Percentiles rank a stretch among this genome's conserved stretches.
These are phyloP conservation scores for Gossypium trilobum DNA, from an alignment of 441 rosid species.

Conservation along the genomic window DNA sequence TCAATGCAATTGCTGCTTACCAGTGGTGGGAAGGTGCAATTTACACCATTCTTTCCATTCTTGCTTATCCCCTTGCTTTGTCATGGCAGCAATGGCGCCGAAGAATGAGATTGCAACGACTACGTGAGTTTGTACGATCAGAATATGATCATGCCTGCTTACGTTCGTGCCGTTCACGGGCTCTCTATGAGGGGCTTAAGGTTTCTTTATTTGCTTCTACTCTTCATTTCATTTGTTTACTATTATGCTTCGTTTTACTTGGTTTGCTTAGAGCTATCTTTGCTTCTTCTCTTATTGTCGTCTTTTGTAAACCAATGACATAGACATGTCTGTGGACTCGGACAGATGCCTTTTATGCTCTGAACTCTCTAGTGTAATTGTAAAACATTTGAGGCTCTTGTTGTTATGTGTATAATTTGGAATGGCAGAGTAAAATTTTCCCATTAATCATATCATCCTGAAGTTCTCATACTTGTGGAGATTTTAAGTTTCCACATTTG, in stretches of 20 bases:
- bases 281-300: background rate
- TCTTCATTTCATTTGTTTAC: background rate
- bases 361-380: background rate
- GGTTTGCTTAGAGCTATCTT: background rate
- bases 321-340: background rate
- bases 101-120: slow-evolving; percentile 69
- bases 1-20: slow-evolving; percentile 89
- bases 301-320: background rate
- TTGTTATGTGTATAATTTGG: background rate
- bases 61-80: slow-evolving; percentile 91
- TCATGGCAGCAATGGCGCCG: slow-evolving; percentile 99
- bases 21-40: slow-evolving; percentile 99
- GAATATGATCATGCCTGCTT: slow-evolving; percentile 98
- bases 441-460: background rate
- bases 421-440: background rate
- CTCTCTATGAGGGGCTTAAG: slow-evolving; percentile 98
- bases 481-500: background rate
- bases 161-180: slow-evolving; percentile 97
- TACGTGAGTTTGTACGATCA: slow-evolving; percentile 97
- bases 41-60: slow-evolving; percentile 68
- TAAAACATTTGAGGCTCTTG: background rate
- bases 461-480: background rate
- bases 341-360: background rate
- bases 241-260: background rate
- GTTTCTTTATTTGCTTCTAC: slow-evolving; percentile 32